Evolutionary conservation across 768 basidiomycete genomes (phyloP), one percentile per base, ranked within the genome.

Genomic region (Suillus paluster): DNA sequence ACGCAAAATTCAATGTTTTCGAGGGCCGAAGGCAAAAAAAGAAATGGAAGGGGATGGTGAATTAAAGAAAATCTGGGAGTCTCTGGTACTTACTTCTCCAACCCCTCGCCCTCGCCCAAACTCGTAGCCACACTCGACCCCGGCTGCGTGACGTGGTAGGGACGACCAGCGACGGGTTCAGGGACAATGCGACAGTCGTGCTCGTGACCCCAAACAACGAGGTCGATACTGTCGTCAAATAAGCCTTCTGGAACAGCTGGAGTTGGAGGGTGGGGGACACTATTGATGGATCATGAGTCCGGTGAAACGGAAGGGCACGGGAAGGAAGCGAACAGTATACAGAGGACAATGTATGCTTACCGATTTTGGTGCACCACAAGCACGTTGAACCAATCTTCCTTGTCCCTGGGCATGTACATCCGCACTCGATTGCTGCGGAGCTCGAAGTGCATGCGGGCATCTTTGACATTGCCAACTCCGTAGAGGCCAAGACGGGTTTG

Each of bases 191-290:
- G 86, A 70, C 97, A 99, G 74, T 99, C 97, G 71, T 99, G 97
- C 74, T 99, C 97, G 73, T 99, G 97, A 8, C 97, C 97, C 97
- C 97, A 99, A 2, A 99, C 82, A 8, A 99, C 93, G 17, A 99
- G 83, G 68, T 98, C 88, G 39, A 98, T 83, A 68, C 88, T 91
- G 70, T 99, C 94, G 71, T 99, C 97, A 67, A 99, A 99, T 87
- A 98, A 91, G 63, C 92, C 91, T 70, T 99, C 97, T 9, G 97
- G 95, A 1, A 99, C 96, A 14, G 84, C 94, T 67, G 95, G 92
- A 72, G 98, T 94, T 19, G 95, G 94, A 2, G 94, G 95, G 72
- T 95, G 97, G 68, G 93, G 90, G 4, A 97, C 97, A 27, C 97
- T 98, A 64, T 3, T 67, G 50, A 19, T 39, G 11, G 27, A 44